These are phyloP conservation scores for Kluyveromyces starmeri DNA, from an alignment of 805 yeast genomes.

Conservation along the genomic window DNA sequence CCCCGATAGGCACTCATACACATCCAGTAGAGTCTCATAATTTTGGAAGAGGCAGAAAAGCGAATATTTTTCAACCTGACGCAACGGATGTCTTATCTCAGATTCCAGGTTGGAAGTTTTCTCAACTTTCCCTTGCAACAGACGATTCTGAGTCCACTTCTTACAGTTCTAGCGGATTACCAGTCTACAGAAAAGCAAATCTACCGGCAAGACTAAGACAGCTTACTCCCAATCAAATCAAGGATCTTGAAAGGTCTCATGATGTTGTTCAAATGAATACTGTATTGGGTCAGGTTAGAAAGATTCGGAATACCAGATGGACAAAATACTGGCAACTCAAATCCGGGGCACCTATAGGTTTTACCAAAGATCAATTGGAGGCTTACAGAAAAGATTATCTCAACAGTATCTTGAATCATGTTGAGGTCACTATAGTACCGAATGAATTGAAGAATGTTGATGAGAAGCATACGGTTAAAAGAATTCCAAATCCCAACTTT, in stretches of 20 bases:
- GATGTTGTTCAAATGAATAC: constrained; percentile 40
- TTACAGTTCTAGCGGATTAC: constrained; percentile 35
- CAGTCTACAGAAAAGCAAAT: constrained; percentile 30
- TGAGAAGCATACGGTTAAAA: constrained; percentile 36
- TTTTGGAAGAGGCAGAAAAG: constrained; percentile 3
- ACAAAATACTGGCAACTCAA: constrained; percentile 37
- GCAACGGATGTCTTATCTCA: constrained; percentile 12
- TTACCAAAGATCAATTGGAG: constrained; percentile 19
- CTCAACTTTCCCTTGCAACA: constrained; percentile 21
- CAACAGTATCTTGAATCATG: constrained; percentile 26
- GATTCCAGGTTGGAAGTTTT: constrained; percentile 29
- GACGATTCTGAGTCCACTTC: constrained; percentile 11
- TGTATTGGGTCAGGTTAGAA: constrained; percentile 35
- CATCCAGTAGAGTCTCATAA: constrained; percentile 3
- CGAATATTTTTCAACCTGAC: background rate
- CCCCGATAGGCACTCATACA: constrained; percentile 18
- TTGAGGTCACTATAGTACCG: constrained; percentile 24
- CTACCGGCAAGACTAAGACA: constrained; percentile 23
- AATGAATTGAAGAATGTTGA: constrained; percentile 35
- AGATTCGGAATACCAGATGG: constrained; percentile 40
- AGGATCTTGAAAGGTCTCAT: constrained; percentile 41
- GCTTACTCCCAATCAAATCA: constrained; percentile 32
- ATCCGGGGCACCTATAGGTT: constrained; percentile 32
- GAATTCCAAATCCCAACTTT: constrained; percentile 42
- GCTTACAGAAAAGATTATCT: constrained; percentile 23